Conservation (phyloP, 2,329 filamentous ascomycete genomes). For the Aspergillus costaricaensis region DNA sequence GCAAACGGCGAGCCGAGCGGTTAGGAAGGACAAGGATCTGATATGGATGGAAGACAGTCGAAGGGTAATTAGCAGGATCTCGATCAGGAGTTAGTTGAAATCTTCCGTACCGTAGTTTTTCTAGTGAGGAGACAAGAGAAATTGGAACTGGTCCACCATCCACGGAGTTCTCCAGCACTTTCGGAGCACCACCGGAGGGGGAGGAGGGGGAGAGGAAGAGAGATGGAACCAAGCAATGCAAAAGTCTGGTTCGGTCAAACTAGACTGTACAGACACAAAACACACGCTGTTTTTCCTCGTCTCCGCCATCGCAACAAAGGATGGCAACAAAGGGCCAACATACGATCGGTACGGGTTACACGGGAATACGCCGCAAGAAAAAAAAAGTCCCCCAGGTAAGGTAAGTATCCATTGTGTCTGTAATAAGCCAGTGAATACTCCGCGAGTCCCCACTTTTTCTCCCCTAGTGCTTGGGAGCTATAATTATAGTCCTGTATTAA, state of each 20-base stretch:
- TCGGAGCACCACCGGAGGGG: background rate
- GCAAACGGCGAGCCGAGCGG: background rate
- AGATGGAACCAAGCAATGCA: background rate
- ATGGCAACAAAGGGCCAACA: background rate
- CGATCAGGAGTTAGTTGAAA: background rate
- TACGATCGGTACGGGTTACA: background rate
- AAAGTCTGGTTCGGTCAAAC: background rate
- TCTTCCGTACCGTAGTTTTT: no score
- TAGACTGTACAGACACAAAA: no score
- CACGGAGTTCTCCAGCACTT: background rate
- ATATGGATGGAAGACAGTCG: slow-evolving; percentile 5
- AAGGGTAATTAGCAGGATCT: background rate
- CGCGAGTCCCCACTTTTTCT: slow-evolving; percentile 9
- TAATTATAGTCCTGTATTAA: slow-evolving; percentile 14
- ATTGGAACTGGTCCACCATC: background rate
- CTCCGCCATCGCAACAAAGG: background rate
- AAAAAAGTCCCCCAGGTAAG: background rate
- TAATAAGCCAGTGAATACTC: slow-evolving; percentile 6
- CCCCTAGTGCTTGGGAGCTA: slow-evolving; percentile 13
- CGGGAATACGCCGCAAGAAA: background rate
- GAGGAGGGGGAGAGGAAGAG: no score
- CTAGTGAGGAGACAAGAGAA: background rate
- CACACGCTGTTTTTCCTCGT: no score
- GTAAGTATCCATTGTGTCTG: slow-evolving; percentile 2
- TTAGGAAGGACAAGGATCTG: slow-evolving; percentile 1